Conservation (phyloP, 1,284 basidiomycete genomes). For the Tilletia indica region DNA sequence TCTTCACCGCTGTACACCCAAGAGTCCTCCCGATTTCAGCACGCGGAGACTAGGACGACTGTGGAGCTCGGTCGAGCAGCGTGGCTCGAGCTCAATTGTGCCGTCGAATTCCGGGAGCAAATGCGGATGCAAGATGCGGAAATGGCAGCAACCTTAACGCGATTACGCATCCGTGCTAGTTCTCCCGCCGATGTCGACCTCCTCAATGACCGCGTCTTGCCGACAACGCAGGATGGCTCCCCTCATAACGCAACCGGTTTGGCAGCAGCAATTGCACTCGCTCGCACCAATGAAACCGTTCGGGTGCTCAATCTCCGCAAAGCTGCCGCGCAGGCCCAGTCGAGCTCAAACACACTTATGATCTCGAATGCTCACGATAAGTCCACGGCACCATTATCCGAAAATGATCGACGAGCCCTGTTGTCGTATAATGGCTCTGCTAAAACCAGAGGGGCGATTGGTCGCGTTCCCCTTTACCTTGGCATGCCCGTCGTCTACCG, state of each 20-base stretch:
- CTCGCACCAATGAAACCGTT: not conserved
- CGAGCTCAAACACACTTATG: not conserved
- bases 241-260: too few relatives aligned
- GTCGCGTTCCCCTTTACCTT: not conserved
- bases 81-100: not conserved
- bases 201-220: not conserved
- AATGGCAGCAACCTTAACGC: not conserved
- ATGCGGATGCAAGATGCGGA: not conserved
- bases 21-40: too few relatives aligned
- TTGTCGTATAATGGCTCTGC: not conserved
- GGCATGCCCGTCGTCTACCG: constrained; percentile 1
- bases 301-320: not conserved
- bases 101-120: not conserved
- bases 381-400: not conserved
- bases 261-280: not conserved
- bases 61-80: not conserved
- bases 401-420: not conserved
- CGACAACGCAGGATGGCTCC: too few relatives aligned
- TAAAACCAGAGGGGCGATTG: not conserved
- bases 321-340: not conserved
- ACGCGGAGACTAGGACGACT: not conserved
- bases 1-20: not conserved
- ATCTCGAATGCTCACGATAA: not conserved
- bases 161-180: not conserved
- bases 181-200: not conserved